phyloP scores from a whole-genome alignment of 208 protist species.

The Acanthamoeba royreba region DNA sequence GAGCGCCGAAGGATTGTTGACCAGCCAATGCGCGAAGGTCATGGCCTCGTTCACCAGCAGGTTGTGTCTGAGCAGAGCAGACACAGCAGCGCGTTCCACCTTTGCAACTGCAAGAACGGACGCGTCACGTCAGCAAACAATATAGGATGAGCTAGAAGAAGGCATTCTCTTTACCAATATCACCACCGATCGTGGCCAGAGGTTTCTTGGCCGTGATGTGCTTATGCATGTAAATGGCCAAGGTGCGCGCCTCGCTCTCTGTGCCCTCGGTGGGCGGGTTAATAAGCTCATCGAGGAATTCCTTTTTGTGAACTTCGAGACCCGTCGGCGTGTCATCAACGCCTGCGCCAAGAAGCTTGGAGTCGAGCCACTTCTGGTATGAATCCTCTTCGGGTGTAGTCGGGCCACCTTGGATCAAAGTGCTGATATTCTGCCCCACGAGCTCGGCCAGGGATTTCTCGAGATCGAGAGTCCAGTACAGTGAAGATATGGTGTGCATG shows the following conservation, averaged over 20 bases:
- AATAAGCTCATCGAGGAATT: conserved; percentile 26
- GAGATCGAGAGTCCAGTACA: conserved; percentile 30
- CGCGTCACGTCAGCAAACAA: not conserved
- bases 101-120: not conserved
- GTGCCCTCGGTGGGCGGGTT: not conserved
- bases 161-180: not conserved
- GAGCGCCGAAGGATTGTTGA: not conserved
- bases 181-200: not conserved
- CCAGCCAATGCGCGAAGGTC: conserved; percentile 39
- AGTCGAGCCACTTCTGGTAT: conserved; percentile 8
- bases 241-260: not conserved
- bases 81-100: not conserved
- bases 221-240: conserved; percentile 32
- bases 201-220: conserved; percentile 40
- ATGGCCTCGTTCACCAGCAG: conserved; percentile 47
- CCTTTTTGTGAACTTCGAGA: not conserved
- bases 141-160: not conserved
- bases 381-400: not conserved
- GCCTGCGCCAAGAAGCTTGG: not conserved
- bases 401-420: not conserved
- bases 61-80: conserved; percentile 29
- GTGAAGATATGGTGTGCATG: not conserved
- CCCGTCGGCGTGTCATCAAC: not conserved
- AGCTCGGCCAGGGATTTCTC: not conserved
- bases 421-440: not conserved